phyloP scores from a whole-genome alignment of 306 rosid species.

The Prunus armeniaca region DNA sequence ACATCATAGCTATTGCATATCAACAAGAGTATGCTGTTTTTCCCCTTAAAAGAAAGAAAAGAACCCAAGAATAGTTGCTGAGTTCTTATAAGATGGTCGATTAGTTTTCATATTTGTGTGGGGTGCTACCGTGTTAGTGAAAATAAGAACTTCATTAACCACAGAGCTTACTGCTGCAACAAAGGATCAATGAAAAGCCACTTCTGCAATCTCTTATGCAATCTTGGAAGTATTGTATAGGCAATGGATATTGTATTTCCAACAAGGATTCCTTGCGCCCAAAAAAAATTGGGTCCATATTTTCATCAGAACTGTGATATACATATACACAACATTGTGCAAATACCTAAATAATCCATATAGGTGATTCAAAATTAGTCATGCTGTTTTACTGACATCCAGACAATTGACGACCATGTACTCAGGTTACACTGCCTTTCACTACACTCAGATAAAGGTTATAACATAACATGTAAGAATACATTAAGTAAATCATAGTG shows the following conservation, averaged over 20 bases:
- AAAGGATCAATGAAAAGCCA: neutral
- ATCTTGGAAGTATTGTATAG: neutral
- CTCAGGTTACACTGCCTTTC: neutral
- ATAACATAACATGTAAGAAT: neutral
- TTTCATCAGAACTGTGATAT: neutral
- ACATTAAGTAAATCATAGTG: neutral
- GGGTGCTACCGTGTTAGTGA: neutral
- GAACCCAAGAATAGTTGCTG: neutral
- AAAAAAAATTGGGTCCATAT: conserved; percentile 3
- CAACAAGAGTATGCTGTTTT: neutral
- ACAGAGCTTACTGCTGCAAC: neutral
- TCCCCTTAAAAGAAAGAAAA: too few species aligned
- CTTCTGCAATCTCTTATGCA: neutral
- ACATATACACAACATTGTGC: neutral
- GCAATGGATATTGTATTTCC: neutral
- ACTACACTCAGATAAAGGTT: neutral
- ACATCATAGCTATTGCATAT: neutral
- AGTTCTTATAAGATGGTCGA: neutral
- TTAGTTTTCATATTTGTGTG: neutral
- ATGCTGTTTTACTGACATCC: neutral
- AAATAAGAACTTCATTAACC: neutral
- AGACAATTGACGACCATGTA: neutral
- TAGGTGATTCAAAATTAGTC: neutral
- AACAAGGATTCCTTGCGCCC: neutral
- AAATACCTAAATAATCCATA: neutral